These are phyloP conservation scores for Cyphellophora europaea DNA, from an alignment of 2,329 filamentous ascomycete genomes.

Conservation along the genomic window DNA sequence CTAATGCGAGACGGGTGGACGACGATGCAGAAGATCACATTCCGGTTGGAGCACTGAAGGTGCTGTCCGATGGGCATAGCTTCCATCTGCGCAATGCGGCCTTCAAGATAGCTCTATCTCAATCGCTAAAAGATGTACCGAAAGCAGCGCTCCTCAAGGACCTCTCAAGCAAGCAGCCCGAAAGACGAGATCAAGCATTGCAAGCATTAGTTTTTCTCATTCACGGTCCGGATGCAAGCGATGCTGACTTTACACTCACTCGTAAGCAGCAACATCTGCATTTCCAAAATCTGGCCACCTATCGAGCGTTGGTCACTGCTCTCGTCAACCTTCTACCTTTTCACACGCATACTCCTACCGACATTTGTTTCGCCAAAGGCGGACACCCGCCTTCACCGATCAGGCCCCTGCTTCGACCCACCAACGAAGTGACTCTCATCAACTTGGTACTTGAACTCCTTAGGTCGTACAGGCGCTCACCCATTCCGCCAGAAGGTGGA, in stretches of 20 bases:
- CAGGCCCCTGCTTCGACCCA: constrained; percentile 21
- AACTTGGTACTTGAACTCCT: constrained; percentile 52
- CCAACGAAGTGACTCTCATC: constrained; percentile 33
- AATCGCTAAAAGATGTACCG: constrained; percentile 15
- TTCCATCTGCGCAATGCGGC: constrained; percentile 60
- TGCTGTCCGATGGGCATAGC: constrained; percentile 61
- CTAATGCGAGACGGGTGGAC: too few relatives aligned
- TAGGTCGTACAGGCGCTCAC: constrained; percentile 38
- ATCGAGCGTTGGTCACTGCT: constrained; percentile 19
- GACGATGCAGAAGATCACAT: constrained; percentile 33
- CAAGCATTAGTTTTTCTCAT: constrained; percentile 23
- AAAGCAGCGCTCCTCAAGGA: constrained; percentile 32
- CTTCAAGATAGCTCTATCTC: constrained; percentile 28
- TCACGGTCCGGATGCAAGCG: neutral
- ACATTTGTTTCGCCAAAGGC: too few relatives aligned
- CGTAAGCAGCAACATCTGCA: constrained; percentile 30
- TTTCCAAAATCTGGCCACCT: constrained; percentile 25
- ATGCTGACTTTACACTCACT: constrained; percentile 22
- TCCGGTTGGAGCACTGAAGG: constrained; percentile 55
- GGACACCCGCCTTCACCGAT: constrained; percentile 15
- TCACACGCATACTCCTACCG: constrained; percentile 1
- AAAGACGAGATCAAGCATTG: constrained; percentile 30
- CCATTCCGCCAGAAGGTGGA: constrained; percentile 1
- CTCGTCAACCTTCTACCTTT: constrained; percentile 16
- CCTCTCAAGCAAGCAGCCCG: constrained; percentile 28